Evolutionary conservation across 768 basidiomycete species (phyloP).

Genomic region (Boletellus emodensis): DNA sequence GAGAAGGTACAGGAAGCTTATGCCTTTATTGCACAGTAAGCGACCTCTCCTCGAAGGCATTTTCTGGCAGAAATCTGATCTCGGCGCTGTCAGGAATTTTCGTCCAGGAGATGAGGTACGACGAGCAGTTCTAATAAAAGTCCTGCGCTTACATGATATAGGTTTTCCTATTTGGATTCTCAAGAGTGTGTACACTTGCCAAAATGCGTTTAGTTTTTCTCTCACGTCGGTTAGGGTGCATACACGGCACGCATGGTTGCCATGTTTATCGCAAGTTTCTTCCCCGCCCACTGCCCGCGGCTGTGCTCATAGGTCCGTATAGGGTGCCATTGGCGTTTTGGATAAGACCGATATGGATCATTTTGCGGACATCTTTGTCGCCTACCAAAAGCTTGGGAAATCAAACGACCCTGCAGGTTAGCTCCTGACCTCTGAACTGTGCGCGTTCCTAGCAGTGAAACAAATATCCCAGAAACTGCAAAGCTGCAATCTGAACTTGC

Average conservation of each 20-base stretch:
- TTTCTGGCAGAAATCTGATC: neutral
- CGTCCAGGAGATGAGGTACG: conserved; percentile 66
- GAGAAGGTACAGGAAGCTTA: conserved; percentile 78
- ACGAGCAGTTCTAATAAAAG: neutral
- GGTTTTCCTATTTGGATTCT: conserved; percentile 79
- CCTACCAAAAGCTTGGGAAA: conserved; percentile 61
- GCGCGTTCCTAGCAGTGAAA: neutral
- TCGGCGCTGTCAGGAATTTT: conserved; percentile 50
- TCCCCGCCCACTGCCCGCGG: neutral
- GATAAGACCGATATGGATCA: conserved; percentile 69
- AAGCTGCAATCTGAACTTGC: conserved; percentile 42
- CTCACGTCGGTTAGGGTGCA: conserved; percentile 49
- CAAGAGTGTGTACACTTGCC: conserved; percentile 43
- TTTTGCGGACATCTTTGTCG: conserved; percentile 59
- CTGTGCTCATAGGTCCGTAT: conserved; percentile 2
- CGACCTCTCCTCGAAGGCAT: conserved; percentile 3
- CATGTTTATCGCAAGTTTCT: conserved; percentile 40
- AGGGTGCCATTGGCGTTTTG: conserved; percentile 72
- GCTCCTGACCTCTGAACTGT: neutral
- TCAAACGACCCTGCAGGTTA: conserved; percentile 43
- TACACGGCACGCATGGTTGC: conserved; percentile 76
- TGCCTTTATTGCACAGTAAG: conserved; percentile 77
- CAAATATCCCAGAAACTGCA: conserved; percentile 29
- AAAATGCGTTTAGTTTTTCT: neutral
- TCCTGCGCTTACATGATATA: conserved; percentile 25